These are phyloP conservation scores for Solanum acaule DNA, from an alignment of 257 asterid genomes.

Conservation along the genomic window DNA sequence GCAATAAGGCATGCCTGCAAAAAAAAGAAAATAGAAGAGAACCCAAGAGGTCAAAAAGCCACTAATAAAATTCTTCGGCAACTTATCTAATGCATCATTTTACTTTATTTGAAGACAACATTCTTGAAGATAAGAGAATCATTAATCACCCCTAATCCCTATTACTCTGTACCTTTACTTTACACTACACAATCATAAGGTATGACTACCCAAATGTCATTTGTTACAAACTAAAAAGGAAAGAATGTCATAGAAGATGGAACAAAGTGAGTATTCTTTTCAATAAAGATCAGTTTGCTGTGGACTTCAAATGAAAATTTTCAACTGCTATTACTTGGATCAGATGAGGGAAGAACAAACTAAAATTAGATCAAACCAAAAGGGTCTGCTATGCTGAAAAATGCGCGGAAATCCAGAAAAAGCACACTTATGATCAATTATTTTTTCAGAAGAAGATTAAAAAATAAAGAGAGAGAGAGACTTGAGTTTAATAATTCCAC, in stretches of 20 bases:
- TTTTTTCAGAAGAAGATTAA: not conserved
- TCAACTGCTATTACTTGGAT: not conserved
- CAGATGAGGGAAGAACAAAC: not conserved
- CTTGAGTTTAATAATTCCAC: not conserved
- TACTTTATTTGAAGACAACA: not conserved
- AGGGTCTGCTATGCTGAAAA: not conserved
- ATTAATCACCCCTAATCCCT: not conserved
- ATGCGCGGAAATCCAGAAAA: not conserved
- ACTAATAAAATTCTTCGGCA: not conserved
- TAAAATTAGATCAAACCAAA: not conserved
- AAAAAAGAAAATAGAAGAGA: not conserved
- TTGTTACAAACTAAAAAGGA: not conserved
- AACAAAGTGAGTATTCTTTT: not conserved
- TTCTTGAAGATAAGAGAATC: not conserved
- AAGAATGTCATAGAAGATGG: not conserved
- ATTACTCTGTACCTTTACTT: not conserved
- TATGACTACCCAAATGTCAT: not conserved
- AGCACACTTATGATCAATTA: not conserved
- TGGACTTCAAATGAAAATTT: not conserved
- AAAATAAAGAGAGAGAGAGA: not conserved
- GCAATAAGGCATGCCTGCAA: conserved; percentile 95
- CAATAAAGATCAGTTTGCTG: not conserved
- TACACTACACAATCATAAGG: not conserved
- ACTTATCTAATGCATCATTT: not conserved
- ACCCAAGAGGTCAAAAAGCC: not conserved